A percentile compares a stretch with the other conserved stretches of the same genome.
Evolutionary conservation across 2,329 filamentous ascomycete genomes (phyloP).

Genomic region (Pseudogymnoascus sp.): DNA sequence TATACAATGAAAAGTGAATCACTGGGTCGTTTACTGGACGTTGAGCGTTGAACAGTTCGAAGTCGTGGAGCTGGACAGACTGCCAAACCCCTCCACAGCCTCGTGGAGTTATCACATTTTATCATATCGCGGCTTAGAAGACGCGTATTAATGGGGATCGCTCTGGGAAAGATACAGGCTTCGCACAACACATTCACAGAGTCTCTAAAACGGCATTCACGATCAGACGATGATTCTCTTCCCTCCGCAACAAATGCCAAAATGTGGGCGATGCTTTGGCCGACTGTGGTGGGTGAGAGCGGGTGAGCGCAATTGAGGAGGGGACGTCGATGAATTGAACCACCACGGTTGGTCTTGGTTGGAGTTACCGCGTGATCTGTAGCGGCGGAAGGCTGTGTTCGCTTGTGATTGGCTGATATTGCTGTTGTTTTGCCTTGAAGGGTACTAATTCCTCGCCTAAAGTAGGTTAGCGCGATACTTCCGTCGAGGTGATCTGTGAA

Average conservation of each 20-base stretch:
- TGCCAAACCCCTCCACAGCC: conserved; percentile 3
- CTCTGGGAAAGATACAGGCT: neutral
- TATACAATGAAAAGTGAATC: neutral
- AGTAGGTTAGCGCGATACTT: neutral
- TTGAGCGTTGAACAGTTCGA: neutral
- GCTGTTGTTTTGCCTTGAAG: neutral
- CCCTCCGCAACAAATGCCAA: neutral
- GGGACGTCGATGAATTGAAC: conserved; percentile 2
- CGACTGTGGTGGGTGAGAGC: conserved; percentile 1
- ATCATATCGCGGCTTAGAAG: conserved; percentile 8
- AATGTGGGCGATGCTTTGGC: neutral
- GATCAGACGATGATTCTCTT: neutral
- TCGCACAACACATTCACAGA: conserved; percentile 1
- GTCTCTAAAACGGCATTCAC: neutral
- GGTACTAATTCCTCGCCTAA: neutral
- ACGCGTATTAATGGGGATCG: neutral
- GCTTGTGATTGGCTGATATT: neutral
- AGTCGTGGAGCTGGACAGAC: conserved; percentile 1
- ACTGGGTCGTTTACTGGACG: neutral
- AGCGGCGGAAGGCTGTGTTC: conserved; percentile 6
- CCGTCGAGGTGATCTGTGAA: conserved; percentile 3
- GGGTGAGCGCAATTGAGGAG: conserved; percentile 5
- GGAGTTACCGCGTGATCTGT: conserved; percentile 8
- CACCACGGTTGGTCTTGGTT: neutral
- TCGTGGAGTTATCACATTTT: conserved; percentile 5